Percentiles rank a stretch among this genome's conserved stretches.
Evolutionary conservation across 768 basidiomycete species (phyloP).

Genomic region (Brasilioporus rufonigricans): DNA sequence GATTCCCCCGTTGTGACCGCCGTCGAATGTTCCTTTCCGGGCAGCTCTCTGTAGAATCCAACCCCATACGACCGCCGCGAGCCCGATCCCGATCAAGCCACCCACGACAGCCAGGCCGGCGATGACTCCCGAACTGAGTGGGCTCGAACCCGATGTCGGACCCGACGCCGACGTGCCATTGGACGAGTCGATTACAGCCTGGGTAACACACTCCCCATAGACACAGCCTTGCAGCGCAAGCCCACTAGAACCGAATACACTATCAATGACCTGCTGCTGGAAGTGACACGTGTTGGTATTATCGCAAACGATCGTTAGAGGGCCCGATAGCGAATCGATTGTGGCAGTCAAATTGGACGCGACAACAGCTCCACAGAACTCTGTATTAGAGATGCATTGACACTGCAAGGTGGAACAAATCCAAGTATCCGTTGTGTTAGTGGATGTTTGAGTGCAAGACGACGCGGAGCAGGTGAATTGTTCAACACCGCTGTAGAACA

Average conservation of each 20-base stretch:
- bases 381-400: constrained; percentile 62
- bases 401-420: constrained; percentile 73
- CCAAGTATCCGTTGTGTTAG: constrained; percentile 50
- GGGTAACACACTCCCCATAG: constrained; percentile 88
- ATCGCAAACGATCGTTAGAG: constrained; percentile 68
- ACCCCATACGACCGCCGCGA: constrained; percentile 63
- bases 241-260: constrained; percentile 71
- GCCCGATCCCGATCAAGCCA: constrained; percentile 51
- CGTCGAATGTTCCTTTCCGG: constrained; percentile 40
- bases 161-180: constrained; percentile 35
- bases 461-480: constrained; percentile 85
- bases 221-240: constrained; percentile 70
- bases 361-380: constrained; percentile 67
- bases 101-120: constrained; percentile 89
- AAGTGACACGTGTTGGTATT: constrained; percentile 67
- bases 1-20: constrained; percentile 49
- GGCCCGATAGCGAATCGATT: constrained; percentile 65
- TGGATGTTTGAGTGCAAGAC: constrained; percentile 61
- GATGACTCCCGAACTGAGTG: constrained; percentile 80
- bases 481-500: constrained; percentile 79
- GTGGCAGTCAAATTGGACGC: constrained; percentile 51
- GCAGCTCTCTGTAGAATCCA: constrained; percentile 61
- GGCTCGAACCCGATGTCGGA: constrained; percentile 32
- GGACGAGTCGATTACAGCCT: constrained; percentile 67
- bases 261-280: constrained; percentile 64